Evolutionary conservation across 345 rosid species (phyloP).

Genomic region (Corchorus capsularis): DNA sequence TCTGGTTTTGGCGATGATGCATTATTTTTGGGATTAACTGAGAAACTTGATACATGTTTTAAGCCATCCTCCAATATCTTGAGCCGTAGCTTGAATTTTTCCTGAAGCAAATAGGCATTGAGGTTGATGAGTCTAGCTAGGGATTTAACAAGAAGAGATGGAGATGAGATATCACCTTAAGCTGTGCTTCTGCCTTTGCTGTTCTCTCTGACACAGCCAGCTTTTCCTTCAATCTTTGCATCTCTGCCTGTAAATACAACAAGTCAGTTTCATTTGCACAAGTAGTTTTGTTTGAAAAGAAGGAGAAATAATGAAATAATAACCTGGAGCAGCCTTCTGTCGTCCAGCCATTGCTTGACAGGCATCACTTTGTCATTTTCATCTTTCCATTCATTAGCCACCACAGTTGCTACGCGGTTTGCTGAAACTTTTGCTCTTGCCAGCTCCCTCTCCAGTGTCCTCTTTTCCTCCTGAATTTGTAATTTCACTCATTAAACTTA

Average conservation of each 20-base stretch:
- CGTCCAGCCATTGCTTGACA: conserved; percentile 86
- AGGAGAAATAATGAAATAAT: background rate
- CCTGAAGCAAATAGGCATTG: conserved; percentile 49
- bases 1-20: conserved; percentile 47
- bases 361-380: conserved; percentile 94
- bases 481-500: background rate
- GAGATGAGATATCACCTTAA: conserved; percentile 55
- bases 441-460: conserved; percentile 90
- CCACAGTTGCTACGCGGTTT: conserved; percentile 77
- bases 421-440: conserved; percentile 83
- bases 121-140: background rate
- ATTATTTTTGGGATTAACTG: conserved; percentile 20
- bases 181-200: conserved; percentile 86
- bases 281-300: background rate
- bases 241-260: conserved; percentile 62
- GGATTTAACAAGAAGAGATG: too few relatives aligned
- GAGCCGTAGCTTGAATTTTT: conserved; percentile 72
- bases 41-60: conserved; percentile 37
- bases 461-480: conserved; percentile 72
- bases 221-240: conserved; percentile 81
- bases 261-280: background rate
- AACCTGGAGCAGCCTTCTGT: conserved; percentile 88
- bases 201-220: conserved; percentile 78
- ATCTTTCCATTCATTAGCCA: conserved; percentile 97
- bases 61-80: conserved; percentile 80